These are phyloP conservation scores for Spiraea crenata DNA, from an alignment of 331 rosid genomes.

Conservation along the genomic window DNA sequence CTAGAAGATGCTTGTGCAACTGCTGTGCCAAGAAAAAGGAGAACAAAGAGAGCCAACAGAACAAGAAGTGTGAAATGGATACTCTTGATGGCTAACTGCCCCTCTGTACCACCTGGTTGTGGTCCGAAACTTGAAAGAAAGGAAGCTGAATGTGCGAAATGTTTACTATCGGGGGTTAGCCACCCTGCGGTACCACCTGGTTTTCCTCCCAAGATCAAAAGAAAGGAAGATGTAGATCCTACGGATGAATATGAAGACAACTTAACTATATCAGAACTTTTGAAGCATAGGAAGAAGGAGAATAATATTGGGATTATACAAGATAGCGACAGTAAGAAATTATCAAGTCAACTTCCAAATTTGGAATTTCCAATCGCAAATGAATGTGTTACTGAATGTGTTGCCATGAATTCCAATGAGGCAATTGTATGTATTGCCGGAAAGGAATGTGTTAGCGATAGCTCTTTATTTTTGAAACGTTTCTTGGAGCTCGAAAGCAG, in stretches of 20 bases:
- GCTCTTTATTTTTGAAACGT: background rate
- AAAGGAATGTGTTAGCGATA: background rate
- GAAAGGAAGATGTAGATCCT: background rate
- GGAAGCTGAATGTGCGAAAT: too few species aligned
- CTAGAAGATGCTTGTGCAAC: background rate
- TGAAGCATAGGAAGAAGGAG: background rate
- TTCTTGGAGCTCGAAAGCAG: constrained; percentile 19
- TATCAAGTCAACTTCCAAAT: background rate
- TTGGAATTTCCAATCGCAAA: background rate
- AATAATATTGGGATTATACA: background rate
- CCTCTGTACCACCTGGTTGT: background rate
- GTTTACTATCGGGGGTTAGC: too few species aligned
- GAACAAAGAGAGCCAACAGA: background rate
- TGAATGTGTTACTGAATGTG: background rate
- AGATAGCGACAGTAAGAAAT: background rate
- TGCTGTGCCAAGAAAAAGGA: background rate
- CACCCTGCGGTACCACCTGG: background rate
- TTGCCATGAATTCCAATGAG: background rate
- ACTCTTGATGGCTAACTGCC: background rate
- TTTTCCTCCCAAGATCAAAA: constrained; percentile 12
- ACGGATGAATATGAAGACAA: constrained; percentile 1
- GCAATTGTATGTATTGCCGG: background rate
- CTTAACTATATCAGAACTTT: background rate
- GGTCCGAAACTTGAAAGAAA: too few species aligned
- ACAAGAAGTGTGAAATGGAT: background rate